Percentiles rank a stretch among this genome's conserved stretches.
phyloP scores from a whole-genome alignment of 306 rosid species.

The Nissolia schottii region DNA sequence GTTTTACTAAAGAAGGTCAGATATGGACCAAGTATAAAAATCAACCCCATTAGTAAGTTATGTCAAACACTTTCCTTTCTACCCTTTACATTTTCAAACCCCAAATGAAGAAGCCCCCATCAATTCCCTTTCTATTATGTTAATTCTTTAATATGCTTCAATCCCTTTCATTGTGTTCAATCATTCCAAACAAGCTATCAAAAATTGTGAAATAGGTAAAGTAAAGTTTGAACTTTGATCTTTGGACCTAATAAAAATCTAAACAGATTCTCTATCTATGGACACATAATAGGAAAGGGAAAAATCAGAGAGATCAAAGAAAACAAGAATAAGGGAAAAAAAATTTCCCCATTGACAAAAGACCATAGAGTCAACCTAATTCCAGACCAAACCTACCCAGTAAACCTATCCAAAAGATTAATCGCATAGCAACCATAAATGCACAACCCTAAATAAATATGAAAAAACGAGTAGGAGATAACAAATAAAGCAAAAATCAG shows the following conservation, averaged over 20 bases:
- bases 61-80: neutral
- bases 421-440: neutral
- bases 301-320: neutral
- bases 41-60: neutral
- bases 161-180: neutral
- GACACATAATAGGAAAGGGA: neutral
- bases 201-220: neutral
- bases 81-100: neutral
- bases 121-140: neutral
- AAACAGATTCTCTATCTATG: neutral
- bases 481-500: neutral
- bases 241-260: neutral
- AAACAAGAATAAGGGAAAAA: conserved; percentile 7
- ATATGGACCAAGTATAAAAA: neutral
- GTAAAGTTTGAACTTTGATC: neutral
- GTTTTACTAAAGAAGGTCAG: neutral
- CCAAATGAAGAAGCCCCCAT: neutral
- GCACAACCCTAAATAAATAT: conserved; percentile 6
- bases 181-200: neutral
- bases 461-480: neutral
- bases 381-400: conserved; percentile 6
- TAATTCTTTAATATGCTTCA: neutral
- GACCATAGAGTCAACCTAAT: conserved; percentile 31
- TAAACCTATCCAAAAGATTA: neutral
- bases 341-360: conserved; percentile 16